Evolutionary conservation across 768 basidiomycete genomes (phyloP), one percentile per base, ranked within the genome.

Genomic region (Coprinopsis strossmayeri): DNA sequence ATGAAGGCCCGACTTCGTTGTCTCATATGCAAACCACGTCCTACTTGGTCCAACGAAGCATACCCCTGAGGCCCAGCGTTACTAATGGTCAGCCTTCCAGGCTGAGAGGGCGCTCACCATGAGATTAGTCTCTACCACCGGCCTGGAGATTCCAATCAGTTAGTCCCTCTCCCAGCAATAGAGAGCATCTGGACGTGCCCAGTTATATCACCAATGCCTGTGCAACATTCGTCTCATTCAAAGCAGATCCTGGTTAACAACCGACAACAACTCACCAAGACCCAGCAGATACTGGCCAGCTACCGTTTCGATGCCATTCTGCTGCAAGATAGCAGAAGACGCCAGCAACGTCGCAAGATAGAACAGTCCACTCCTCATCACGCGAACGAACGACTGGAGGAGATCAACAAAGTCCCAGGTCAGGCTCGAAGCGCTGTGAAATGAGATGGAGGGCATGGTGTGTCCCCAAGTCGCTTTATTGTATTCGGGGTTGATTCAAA

Each of bases 101-200:
- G 27, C n/a, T 37, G 32, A 25, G 39, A 37, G 28, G 44, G 39
- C 21, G 53, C 64, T 40, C 61, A 79, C 84, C 84, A 87, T 86
- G 81, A 88, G 84, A 53, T 87, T 87, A 15, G 87, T 89, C 69
- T 90, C 85, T 4, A 88, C 85, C 15, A 87, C 78, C 2, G 86
- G 84, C 18, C 82, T 84, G 35, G 26, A 37, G 37, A 32, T 42
- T 24, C 11, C 9, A 11, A 17, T 21, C 40, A 4, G 40, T 42
- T 9, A 21, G 5, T 9, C 40, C 23, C 10, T 26, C 18, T 18
- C 37, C 7, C 11, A 5, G 10, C 18, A 12, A 24, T 4, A 7
- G 40, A 42, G 5, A 42, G 5, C 18, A 11, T 12, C 23, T 3
- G 43, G 25, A 60, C 60, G 47, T 66, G 82, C 82, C 87, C 84